Conservation (phyloP, 2,329 filamentous ascomycete genomes). For the Exophiala viscosa region DNA sequence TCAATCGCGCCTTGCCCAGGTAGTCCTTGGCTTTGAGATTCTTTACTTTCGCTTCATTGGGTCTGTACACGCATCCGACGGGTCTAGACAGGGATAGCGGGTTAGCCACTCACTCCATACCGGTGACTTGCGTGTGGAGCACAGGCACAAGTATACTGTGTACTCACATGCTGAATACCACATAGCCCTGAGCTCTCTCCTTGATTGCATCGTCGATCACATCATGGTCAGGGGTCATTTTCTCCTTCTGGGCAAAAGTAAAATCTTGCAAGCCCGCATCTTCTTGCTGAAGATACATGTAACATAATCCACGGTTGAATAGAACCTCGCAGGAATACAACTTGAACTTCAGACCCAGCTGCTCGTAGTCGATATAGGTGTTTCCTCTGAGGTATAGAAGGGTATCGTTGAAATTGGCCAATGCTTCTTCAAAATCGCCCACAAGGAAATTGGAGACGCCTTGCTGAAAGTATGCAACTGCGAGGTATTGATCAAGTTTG, state of each 20-base stretch:
- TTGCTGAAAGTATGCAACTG: slow-evolving; percentile 97
- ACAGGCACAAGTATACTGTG: slow-evolving; percentile 7
- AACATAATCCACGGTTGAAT: slow-evolving; percentile 95
- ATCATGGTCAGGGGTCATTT: slow-evolving; percentile 92
- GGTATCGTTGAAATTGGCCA: slow-evolving; percentile 98
- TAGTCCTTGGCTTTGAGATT: slow-evolving; percentile 98
- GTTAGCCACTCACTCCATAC: background rate
- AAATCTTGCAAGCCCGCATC: slow-evolving; percentile 89
- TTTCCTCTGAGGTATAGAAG: slow-evolving; percentile 91
- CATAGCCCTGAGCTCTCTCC: slow-evolving; percentile 95
- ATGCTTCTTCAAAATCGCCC: slow-evolving; percentile 92
- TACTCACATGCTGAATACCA: slow-evolving; percentile 63
- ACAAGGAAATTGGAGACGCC: slow-evolving; percentile 97
- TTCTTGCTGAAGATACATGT: slow-evolving; percentile 92
- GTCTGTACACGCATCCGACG: slow-evolving; percentile 89
- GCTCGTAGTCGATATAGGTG: slow-evolving; percentile 96
- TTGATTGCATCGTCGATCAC: slow-evolving; percentile 96
- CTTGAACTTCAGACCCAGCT: slow-evolving; percentile 91
- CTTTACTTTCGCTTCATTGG: slow-evolving; percentile 96
- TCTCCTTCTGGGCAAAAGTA: slow-evolving; percentile 86
- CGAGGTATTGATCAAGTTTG: slow-evolving; percentile 86
- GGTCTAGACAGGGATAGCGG: slow-evolving; percentile 64
- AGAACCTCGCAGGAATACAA: slow-evolving; percentile 95
- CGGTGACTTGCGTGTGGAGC: background rate
- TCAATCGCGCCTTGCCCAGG: slow-evolving; percentile 87